phyloP scores from a whole-genome alignment of 2,329 filamentous ascomycete species.

The Venturia effusa region DNA sequence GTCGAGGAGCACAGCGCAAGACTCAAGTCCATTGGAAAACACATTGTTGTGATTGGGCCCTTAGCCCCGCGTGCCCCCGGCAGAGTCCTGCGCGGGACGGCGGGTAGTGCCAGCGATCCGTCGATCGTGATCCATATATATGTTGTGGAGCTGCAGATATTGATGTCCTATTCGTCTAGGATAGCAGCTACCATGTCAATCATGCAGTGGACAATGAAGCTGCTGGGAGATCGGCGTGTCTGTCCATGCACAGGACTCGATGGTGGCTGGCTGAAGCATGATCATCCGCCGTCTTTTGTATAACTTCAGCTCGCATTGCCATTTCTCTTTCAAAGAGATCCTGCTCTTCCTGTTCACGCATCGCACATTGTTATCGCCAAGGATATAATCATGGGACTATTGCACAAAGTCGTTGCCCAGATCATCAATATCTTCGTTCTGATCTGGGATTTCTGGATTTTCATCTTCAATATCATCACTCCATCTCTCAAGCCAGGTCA shows the following conservation, averaged over 20 bases:
- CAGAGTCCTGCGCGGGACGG: background rate
- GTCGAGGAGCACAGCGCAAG: background rate
- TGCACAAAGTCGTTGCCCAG: constrained; percentile 16
- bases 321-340: too few relatives aligned
- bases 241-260: background rate
- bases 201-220: background rate
- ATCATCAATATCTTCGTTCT: constrained; percentile 28
- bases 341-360: background rate
- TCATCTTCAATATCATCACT: constrained; percentile 27
- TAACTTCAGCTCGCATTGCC: background rate
- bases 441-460: constrained; percentile 28
- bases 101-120: background rate
- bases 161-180: background rate
- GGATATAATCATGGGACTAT: constrained; percentile 13
- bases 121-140: background rate
- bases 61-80: too few relatives aligned
- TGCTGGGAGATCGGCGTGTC: background rate
- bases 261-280: background rate
- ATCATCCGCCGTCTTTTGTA: background rate
- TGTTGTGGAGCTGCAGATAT: background rate
- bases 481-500: constrained; percentile 25
- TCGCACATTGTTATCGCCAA: too few relatives aligned
- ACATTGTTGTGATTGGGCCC: background rate
- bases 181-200: background rate
- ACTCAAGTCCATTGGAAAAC: background rate